phyloP scores from a whole-genome alignment of 495 filamentous ascomycete genomes.

The Aspergillus bridgeri region DNA sequence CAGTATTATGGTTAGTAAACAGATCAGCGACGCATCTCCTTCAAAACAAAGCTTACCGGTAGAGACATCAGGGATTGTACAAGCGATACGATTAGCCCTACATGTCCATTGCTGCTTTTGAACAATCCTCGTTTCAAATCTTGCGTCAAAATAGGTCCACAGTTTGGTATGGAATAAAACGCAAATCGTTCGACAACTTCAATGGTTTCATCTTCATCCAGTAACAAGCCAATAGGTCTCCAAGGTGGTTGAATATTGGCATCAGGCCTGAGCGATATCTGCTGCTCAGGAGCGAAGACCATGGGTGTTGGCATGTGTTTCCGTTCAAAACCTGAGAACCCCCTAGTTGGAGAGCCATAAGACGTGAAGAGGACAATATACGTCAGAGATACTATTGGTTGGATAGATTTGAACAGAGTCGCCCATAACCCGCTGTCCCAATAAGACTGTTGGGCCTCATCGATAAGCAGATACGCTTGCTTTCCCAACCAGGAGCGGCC shows the following conservation, averaged over 20 bases:
- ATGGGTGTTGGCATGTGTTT: conserved; percentile 11
- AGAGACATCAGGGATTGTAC: conserved; percentile 7
- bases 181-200: conserved; percentile 14
- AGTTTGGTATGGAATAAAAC: conserved; percentile 13
- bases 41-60: conserved; percentile 17
- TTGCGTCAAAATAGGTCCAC: conserved; percentile 7
- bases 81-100: conserved; percentile 15
- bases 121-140: conserved; percentile 18
- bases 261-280: conserved; percentile 16
- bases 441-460: no score
- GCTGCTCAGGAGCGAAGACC: conserved; percentile 4
- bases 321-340: conserved; percentile 2
- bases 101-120: conserved; percentile 16
- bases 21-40: conserved; percentile 7
- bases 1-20: conserved; percentile 14
- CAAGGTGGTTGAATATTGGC: background rate
- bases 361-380: no score
- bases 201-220: conserved; percentile 13
- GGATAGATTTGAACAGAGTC: no score
- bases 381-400: no score
- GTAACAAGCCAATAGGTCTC: conserved; percentile 17
- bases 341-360: background rate
- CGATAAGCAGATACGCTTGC: no score
- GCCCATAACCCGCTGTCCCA: no score
- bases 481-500: no score